Percentiles rank a stretch among this genome's conserved stretches.
These are phyloP conservation scores for Mycena vulgaris DNA, from an alignment of 768 basidiomycete species.

Conservation along the genomic window DNA sequence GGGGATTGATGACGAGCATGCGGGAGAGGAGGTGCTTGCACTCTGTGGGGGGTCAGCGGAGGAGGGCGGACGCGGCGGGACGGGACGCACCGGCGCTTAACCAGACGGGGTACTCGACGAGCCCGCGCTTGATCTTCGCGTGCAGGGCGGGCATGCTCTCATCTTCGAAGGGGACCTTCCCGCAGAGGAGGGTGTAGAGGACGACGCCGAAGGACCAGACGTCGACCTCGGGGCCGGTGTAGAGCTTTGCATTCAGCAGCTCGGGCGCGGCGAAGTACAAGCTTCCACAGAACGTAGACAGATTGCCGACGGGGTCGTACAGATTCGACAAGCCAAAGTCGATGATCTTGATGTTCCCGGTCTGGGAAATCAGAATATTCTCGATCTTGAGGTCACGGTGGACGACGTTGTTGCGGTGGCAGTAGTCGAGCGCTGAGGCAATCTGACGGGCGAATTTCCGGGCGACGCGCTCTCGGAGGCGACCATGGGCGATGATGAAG, in stretches of 20 bases:
- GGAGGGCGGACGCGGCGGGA: neutral
- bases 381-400: slow-evolving; percentile 99
- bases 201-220: slow-evolving; percentile 99
- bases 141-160: slow-evolving; percentile 99
- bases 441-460: slow-evolving; percentile 98
- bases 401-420: slow-evolving; percentile 97
- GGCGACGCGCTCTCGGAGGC: slow-evolving; percentile 94
- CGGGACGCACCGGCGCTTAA: slow-evolving; percentile 82
- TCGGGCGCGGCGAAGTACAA: slow-evolving; percentile 99
- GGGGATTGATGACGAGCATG: slow-evolving; percentile 97
- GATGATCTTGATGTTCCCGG: slow-evolving; percentile 99
- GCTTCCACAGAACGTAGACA: slow-evolving; percentile 97
- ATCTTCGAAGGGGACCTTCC: slow-evolving; percentile 99
- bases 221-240: slow-evolving; percentile 98
- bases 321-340: slow-evolving; percentile 99
- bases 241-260: slow-evolving; percentile 95
- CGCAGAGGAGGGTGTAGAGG: slow-evolving; percentile 97
- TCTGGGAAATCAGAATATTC: slow-evolving; percentile 98
- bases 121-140: slow-evolving; percentile 97
- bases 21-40: slow-evolving; percentile 94
- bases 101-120: slow-evolving; percentile 99
- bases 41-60: slow-evolving; percentile 63
- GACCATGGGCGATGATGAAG: slow-evolving; percentile 98
- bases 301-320: slow-evolving; percentile 84
- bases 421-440: slow-evolving; percentile 95